Evolutionary conservation across 495 filamentous ascomycete genomes (phyloP).

Genomic region (Polyplosphaeria fusca): DNA sequence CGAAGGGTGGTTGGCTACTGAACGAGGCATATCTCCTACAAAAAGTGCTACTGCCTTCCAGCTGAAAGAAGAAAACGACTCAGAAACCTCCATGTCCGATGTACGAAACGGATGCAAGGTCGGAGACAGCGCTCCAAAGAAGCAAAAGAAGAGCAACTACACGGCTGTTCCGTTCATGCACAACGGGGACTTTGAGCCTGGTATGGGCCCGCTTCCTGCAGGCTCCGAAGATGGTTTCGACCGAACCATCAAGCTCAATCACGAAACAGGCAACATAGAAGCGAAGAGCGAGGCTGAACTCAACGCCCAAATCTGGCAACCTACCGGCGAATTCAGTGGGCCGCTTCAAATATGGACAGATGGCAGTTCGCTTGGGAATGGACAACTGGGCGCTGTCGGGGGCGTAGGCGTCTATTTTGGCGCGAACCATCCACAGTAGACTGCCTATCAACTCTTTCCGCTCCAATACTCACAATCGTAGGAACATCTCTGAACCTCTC

Average conservation of each 20-base stretch:
- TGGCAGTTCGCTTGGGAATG: constrained; percentile 78
- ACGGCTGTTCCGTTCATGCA: neutral
- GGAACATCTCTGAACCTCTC: constrained; percentile 81
- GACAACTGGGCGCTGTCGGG: constrained; percentile 63
- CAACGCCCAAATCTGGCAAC: constrained; percentile 44
- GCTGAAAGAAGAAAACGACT: constrained; percentile 34
- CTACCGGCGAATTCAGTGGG: constrained; percentile 41
- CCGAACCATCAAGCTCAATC: constrained; percentile 54
- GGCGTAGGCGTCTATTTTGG: constrained; percentile 91
- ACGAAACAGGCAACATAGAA: constrained; percentile 55
- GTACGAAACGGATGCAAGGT: constrained; percentile 30
- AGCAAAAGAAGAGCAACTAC: constrained; percentile 39
- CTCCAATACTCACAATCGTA: constrained; percentile 26
- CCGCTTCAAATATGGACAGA: constrained; percentile 82
- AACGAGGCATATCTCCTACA: too few relatives aligned
- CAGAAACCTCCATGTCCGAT: constrained; percentile 8
- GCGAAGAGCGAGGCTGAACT: constrained; percentile 56
- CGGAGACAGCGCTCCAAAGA: constrained; percentile 37
- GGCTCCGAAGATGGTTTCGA: constrained; percentile 64
- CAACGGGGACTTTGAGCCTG: constrained; percentile 48
- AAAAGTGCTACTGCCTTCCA: neutral
- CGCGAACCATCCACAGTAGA: constrained; percentile 63
- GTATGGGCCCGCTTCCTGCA: constrained; percentile 52
- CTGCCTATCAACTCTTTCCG: neutral
- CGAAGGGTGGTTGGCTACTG: too few relatives aligned